Evolutionary conservation across 1,139 yeast genomes (phyloP).

Genomic region (Zhuliangozyma parablackwelliae): DNA sequence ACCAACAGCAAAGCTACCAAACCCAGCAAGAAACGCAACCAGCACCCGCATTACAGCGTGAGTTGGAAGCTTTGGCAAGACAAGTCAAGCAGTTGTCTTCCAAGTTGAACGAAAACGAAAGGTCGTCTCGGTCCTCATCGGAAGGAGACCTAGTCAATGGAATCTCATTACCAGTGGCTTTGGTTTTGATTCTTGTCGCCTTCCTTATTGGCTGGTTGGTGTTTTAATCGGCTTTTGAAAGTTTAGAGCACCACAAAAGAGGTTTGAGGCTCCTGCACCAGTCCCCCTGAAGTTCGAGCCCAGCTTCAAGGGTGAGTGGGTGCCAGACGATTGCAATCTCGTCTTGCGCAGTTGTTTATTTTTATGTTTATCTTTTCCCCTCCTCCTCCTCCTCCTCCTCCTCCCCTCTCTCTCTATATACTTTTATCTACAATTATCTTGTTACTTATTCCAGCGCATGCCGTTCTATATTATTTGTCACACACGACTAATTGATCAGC

Average conservation of each 20-base stretch:
- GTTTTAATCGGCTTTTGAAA: constrained; percentile 26
- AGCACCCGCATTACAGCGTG: constrained; percentile 16
- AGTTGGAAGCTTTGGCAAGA: constrained; percentile 36
- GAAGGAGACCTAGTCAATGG: constrained; percentile 37
- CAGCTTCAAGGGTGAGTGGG: neutral
- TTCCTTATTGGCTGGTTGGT: constrained; percentile 60
- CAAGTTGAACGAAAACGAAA: constrained; percentile 31
- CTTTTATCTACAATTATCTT: too few relatives aligned
- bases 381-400: too few relatives aligned
- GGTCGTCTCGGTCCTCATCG: constrained; percentile 1
- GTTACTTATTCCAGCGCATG: too few relatives aligned
- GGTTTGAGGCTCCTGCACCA: neutral
- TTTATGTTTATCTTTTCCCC: too few relatives aligned
- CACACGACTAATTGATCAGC: too few relatives aligned
- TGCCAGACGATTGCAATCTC: neutral
- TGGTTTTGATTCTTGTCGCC: constrained; percentile 49
- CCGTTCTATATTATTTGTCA: too few relatives aligned
- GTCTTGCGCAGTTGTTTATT: too few relatives aligned
- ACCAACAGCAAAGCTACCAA: constrained; percentile 2
- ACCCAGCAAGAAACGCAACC: constrained; percentile 5
- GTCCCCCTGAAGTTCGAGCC: neutral
- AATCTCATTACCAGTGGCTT: constrained; percentile 49
- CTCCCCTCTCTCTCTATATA: too few relatives aligned
- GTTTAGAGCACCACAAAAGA: neutral
- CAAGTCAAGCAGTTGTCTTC: constrained; percentile 40